Percentiles rank a stretch among this genome's conserved stretches.
These are phyloP conservation scores for Curvularia hawaiiensis DNA, from an alignment of 2,329 filamentous ascomycete species.

Conservation along the genomic window DNA sequence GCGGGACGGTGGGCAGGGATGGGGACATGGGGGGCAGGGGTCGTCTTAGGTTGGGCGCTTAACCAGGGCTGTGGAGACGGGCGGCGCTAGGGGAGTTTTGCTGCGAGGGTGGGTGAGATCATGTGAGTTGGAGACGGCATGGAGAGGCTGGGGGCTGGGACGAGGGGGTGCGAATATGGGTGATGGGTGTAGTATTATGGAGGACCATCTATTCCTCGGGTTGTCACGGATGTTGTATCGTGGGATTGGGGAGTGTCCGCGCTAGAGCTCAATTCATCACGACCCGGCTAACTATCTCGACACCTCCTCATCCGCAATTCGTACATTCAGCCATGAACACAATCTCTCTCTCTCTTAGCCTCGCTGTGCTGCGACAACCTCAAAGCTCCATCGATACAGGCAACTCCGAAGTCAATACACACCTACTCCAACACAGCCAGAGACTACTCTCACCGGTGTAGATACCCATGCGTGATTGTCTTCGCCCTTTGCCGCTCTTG, in stretches of 20 bases:
- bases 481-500: background rate
- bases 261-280: too few species aligned
- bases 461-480: background rate
- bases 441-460: background rate
- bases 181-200: background rate
- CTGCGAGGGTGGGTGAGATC: background rate
- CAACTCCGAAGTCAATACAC: background rate
- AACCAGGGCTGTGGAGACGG: conserved; percentile 18
- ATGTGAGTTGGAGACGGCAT: background rate
- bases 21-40: background rate
- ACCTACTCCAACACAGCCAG: background rate
- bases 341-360: background rate
- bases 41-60: conserved; percentile 16
- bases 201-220: background rate
- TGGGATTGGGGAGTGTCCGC: background rate
- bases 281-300: background rate
- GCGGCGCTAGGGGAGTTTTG: conserved; percentile 11
- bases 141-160: background rate
- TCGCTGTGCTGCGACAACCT: background rate
- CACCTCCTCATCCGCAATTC: background rate
- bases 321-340: background rate
- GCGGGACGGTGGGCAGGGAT: conserved; percentile 18
- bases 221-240: too few species aligned
- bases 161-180: background rate
- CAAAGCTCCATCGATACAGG: background rate